Evolutionary conservation across 1,284 basidiomycete genomes (phyloP).

Genomic region (Moesziomyces antarcticus): DNA sequence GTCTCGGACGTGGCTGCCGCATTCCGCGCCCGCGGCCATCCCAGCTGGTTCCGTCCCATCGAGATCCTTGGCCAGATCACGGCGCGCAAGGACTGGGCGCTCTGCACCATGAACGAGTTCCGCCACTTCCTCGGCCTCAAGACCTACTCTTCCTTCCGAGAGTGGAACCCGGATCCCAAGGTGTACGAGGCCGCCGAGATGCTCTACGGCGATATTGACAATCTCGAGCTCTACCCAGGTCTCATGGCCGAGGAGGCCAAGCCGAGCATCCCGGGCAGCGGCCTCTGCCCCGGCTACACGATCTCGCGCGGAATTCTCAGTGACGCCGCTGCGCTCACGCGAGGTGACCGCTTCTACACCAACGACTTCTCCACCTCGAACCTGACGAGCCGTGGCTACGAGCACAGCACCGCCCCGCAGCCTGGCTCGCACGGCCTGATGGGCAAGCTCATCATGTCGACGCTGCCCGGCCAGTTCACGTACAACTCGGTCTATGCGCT

Average conservation of each 20-base stretch:
- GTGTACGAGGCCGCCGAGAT: slow-evolving; percentile 80
- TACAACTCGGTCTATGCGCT: slow-evolving; percentile 53
- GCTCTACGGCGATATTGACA: slow-evolving; percentile 72
- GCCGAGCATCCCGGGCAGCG: slow-evolving; percentile 79
- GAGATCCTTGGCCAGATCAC: slow-evolving; percentile 85
- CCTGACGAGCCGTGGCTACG: slow-evolving; percentile 72
- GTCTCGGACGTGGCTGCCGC: slow-evolving; percentile 76
- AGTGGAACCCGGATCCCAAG: slow-evolving; percentile 83
- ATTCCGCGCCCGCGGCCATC: slow-evolving; percentile 82
- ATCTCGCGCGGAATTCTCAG: slow-evolving; percentile 86
- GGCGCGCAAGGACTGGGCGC: slow-evolving; percentile 78
- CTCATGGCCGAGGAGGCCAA: slow-evolving; percentile 77
- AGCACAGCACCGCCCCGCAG: slow-evolving; percentile 34
- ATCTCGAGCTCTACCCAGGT: slow-evolving; percentile 79
- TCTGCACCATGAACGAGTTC: slow-evolving; percentile 87
- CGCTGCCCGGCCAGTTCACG: slow-evolving; percentile 43
- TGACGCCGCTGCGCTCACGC: slow-evolving; percentile 85
- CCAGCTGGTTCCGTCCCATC: slow-evolving; percentile 78
- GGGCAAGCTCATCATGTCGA: slow-evolving; percentile 50
- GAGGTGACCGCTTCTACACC: slow-evolving; percentile 84
- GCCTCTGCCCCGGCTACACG: slow-evolving; percentile 81
- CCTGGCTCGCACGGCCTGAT: slow-evolving; percentile 36
- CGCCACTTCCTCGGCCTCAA: slow-evolving; percentile 70
- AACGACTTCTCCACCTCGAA: slow-evolving; percentile 82
- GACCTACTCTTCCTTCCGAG: slow-evolving; percentile 71